Conservation (phyloP, 1,139 yeast genomes). For the Lizanozyma gosingica region DNA sequence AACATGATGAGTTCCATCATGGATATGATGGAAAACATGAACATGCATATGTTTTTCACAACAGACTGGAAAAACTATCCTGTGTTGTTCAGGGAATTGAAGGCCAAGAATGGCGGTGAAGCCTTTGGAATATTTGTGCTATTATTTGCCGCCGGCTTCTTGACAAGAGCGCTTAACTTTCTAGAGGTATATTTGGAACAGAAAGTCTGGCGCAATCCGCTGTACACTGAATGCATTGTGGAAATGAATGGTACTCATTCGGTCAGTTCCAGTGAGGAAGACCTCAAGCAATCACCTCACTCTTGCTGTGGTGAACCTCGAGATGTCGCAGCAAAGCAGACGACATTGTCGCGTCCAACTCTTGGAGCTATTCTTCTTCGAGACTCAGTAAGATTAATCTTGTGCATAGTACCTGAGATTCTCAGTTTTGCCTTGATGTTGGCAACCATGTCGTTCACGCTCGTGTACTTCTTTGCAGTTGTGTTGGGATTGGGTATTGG, state of each 20-base stretch:
- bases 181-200: conserved; percentile 56
- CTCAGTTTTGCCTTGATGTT: conserved; percentile 66
- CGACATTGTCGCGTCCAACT: conserved; percentile 5
- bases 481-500: conserved; percentile 62
- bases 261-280: conserved; percentile 6
- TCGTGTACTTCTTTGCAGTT: conserved; percentile 64
- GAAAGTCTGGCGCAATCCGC: conserved; percentile 44
- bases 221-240: conserved; percentile 6
- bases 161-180: conserved; percentile 51
- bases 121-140: conserved; percentile 68
- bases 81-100: conserved; percentile 46
- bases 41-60: conserved; percentile 54
- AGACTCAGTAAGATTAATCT: conserved; percentile 44
- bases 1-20: conserved; percentile 2
- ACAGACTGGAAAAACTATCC: conserved; percentile 44
- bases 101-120: conserved; percentile 45
- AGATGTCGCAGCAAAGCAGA: conserved; percentile 9
- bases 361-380: conserved; percentile 33
- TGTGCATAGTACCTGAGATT: conserved; percentile 55
- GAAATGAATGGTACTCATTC: conserved; percentile 6
- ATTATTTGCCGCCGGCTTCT: conserved; percentile 48
- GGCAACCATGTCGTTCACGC: conserved; percentile 64
- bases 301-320: conserved; percentile 7
- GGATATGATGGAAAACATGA: conserved; percentile 18
- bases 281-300: conserved; percentile 10